Percentiles rank a stretch among this genome's conserved stretches.
Evolutionary conservation across 371 early-diverging fungal genomes (phyloP).

Genomic region (Mortierella sp.): DNA sequence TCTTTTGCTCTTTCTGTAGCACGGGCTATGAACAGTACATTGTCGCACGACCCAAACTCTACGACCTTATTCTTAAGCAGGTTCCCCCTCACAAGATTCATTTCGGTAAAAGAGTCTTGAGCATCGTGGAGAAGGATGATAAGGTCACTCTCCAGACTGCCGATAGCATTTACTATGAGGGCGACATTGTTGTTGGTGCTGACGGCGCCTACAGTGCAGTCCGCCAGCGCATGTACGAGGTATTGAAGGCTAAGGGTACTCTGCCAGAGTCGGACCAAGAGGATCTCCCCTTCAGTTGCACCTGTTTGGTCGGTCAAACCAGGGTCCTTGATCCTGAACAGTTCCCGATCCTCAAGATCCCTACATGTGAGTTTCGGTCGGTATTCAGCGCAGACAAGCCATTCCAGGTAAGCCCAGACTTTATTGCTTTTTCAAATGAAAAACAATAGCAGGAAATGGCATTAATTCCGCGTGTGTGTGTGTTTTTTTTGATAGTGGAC

Average conservation of each 20-base stretch:
- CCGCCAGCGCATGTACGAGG: background rate
- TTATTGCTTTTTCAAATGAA: too few species aligned
- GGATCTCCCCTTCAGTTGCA: slow-evolving; percentile 6
- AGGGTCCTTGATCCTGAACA: background rate
- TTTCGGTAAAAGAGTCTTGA: background rate
- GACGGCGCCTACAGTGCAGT: slow-evolving; percentile 17
- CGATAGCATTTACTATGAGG: background rate
- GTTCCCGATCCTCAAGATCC: background rate
- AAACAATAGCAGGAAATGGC: too few species aligned
- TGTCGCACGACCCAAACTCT: slow-evolving; percentile 13
- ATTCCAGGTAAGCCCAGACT: background rate
- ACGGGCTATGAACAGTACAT: slow-evolving; percentile 11
- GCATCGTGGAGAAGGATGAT: background rate
- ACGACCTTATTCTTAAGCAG: slow-evolving; percentile 7
- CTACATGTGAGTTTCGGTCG: background rate
- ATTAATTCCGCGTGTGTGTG: too few species aligned
- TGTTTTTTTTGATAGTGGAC: too few species aligned
- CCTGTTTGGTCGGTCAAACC: slow-evolving; percentile 18
- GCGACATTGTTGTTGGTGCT: slow-evolving; percentile 17
- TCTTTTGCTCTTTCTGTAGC: background rate
- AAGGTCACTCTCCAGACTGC: background rate
- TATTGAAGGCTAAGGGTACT: background rate
- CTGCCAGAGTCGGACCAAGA: background rate
- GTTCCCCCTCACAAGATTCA: slow-evolving; percentile 13
- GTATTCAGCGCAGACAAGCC: background rate